phyloP scores from a whole-genome alignment of 106 monocot genomes.

The Alisma plantagoaquatica region DNA sequence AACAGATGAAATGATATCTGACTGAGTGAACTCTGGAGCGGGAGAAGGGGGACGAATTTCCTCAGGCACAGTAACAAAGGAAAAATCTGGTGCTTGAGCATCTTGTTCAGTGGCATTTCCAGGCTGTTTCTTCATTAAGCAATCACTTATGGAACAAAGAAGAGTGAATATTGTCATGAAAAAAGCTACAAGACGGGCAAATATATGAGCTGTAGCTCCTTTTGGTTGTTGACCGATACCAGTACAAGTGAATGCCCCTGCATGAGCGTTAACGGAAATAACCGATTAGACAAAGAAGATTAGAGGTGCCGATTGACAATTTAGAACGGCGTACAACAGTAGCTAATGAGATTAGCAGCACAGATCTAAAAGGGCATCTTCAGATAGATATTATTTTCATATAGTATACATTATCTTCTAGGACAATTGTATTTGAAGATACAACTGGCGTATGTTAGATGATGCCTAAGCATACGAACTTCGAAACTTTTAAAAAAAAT shows the following conservation, averaged over 20 bases:
- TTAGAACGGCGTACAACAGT: too few species aligned
- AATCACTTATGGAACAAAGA: slow-evolving; percentile 5
- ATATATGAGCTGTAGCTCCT: slow-evolving; percentile 10
- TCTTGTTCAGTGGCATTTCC: slow-evolving; percentile 1
- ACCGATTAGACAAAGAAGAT: too few species aligned
- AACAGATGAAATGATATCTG: slow-evolving; percentile 10
- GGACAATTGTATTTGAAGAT: too few species aligned
- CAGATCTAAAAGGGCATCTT: too few species aligned
- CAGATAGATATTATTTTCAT: too few species aligned
- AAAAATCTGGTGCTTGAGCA: slow-evolving; percentile 5
- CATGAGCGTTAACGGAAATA: too few species aligned
- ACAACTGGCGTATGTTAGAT: too few species aligned
- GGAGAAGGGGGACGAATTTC: slow-evolving; percentile 20
- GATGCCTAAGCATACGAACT: too few species aligned
- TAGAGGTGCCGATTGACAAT: too few species aligned
- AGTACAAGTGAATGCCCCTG: neutral
- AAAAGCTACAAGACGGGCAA: slow-evolving; percentile 18
- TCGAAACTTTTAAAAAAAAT: too few species aligned
- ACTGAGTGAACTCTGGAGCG: slow-evolving; percentile 10
- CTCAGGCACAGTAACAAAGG: slow-evolving; percentile 10
- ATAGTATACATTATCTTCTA: too few species aligned
- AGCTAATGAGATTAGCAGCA: too few species aligned
- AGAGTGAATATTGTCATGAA: slow-evolving; percentile 12
- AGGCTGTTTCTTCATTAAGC: slow-evolving; percentile 14
- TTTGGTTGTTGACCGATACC: slow-evolving; percentile 7